Evolutionary conservation across 2,329 filamentous ascomycete species (phyloP).

Genomic region (Verticillium nonalfalfae): DNA sequence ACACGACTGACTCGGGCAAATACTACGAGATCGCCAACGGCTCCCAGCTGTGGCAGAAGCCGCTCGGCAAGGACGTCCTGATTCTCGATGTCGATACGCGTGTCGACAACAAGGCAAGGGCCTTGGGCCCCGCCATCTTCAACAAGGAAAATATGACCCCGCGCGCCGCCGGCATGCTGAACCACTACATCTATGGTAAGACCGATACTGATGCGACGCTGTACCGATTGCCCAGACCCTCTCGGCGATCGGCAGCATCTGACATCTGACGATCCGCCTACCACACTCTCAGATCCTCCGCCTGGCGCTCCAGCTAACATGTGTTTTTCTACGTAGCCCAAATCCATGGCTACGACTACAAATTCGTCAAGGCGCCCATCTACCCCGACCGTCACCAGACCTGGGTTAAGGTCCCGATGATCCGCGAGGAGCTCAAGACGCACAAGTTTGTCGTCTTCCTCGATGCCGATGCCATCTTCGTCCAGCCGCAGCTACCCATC

Average conservation of each 20-base stretch:
- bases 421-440: constrained; percentile 27
- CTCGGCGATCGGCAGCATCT: neutral
- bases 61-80: constrained; percentile 3
- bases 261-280: neutral
- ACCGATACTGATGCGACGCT: neutral
- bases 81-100: constrained; percentile 9
- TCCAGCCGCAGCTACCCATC: constrained; percentile 33
- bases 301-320: neutral
- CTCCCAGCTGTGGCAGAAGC: constrained; percentile 1
- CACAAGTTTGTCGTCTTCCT: constrained; percentile 37
- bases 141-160: constrained; percentile 4
- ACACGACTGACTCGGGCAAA: neutral
- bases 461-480: constrained; percentile 35
- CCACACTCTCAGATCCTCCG: no score
- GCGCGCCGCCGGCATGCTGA: constrained; percentile 19
- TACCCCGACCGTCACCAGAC: constrained; percentile 34
- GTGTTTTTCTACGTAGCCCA: constrained; percentile 16
- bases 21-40: neutral
- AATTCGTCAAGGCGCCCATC: constrained; percentile 34
- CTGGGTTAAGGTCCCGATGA: constrained; percentile 35
- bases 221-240: neutral
- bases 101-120: constrained; percentile 1
- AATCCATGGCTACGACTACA: constrained; percentile 44
- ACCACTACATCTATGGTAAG: constrained; percentile 30
- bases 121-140: constrained; percentile 3